Percentiles rank a stretch among this genome's conserved stretches.
Evolutionary conservation across 495 filamentous ascomycete genomes (phyloP).

Genomic region (Daldinia bambusicola): DNA sequence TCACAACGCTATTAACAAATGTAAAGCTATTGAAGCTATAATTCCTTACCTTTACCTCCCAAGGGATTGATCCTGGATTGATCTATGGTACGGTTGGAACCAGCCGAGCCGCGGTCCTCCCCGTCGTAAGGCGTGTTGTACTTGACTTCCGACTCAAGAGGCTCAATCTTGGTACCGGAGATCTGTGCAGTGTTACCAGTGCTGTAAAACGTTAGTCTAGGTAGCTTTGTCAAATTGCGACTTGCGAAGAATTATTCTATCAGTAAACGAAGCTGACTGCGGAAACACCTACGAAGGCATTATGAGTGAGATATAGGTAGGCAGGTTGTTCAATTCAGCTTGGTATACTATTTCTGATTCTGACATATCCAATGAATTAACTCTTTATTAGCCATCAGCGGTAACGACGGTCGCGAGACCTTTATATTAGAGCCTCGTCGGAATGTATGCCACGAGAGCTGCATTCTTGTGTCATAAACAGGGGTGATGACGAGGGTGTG

Average conservation of each 20-base stretch:
- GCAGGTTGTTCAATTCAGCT: background rate
- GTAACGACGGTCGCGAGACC: background rate
- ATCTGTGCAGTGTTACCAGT: conserved; percentile 20
- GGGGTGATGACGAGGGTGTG: conserved; percentile 18
- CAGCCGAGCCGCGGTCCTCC: conserved; percentile 13
- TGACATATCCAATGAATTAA: background rate
- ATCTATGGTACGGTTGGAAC: conserved; percentile 15
- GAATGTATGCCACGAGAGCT: background rate
- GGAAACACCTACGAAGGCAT: conserved; percentile 27
- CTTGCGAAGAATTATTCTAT: background rate
- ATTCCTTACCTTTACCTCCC: conserved; percentile 23
- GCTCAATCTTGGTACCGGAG: conserved; percentile 30
- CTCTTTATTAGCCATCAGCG: background rate
- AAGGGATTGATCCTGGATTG: conserved; percentile 21
- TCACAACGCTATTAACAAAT: too few species aligned
- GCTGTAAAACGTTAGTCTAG: conserved; percentile 9
- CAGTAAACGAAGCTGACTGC: background rate
- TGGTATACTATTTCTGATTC: background rate
- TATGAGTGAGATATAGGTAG: conserved; percentile 12
- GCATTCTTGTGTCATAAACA: conserved; percentile 27
- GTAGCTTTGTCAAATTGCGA: background rate
- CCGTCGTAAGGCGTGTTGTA: conserved; percentile 14
- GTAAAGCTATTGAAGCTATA: background rate
- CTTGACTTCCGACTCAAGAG: conserved; percentile 25
- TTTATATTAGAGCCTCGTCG: conserved; percentile 6